Percentiles rank a stretch among this genome's conserved stretches.
These are phyloP conservation scores for Yarrowia divulgata DNA, from an alignment of 805 yeast species.

Conservation along the genomic window DNA sequence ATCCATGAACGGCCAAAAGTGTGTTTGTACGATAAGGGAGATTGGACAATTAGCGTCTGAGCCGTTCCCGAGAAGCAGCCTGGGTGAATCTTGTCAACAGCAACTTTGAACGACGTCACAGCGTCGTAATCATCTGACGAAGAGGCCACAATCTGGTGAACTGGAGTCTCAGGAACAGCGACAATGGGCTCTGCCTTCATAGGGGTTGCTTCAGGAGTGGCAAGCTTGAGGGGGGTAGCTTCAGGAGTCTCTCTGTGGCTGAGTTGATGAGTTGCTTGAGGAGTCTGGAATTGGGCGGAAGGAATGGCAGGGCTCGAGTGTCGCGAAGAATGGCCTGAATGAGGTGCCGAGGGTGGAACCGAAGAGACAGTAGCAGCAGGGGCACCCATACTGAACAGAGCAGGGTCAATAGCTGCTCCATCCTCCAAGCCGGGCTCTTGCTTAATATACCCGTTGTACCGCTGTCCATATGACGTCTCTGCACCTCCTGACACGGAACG, in stretches of 20 bases:
- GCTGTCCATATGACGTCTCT: neutral
- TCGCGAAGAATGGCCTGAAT: neutral
- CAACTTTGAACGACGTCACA: conserved; percentile 3
- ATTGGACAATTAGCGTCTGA: conserved; percentile 62
- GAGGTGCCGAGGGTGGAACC: neutral
- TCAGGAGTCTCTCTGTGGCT: conserved; percentile 5
- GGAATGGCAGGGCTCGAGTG: neutral
- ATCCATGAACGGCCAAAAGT: conserved; percentile 81
- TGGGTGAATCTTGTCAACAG: neutral
- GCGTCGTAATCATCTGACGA: neutral
- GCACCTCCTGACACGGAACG: neutral
- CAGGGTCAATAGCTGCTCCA: conserved; percentile 21
- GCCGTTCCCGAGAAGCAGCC: conserved; percentile 3
- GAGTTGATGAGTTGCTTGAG: neutral
- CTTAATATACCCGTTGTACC: conserved; percentile 5
- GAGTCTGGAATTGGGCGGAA: neutral
- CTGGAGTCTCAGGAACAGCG: conserved; percentile 4
- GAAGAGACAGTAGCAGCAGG: neutral
- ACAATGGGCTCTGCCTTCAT: neutral
- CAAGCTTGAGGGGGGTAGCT: neutral
- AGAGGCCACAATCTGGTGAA: conserved; percentile 7
- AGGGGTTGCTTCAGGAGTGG: conserved; percentile 23
- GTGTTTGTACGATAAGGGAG: conserved; percentile 76
- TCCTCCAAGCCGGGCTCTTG: conserved; percentile 15
- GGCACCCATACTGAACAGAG: conserved; percentile 8